Evolutionary conservation across 345 rosid genomes (phyloP).

Genomic region (Populus tremula): DNA sequence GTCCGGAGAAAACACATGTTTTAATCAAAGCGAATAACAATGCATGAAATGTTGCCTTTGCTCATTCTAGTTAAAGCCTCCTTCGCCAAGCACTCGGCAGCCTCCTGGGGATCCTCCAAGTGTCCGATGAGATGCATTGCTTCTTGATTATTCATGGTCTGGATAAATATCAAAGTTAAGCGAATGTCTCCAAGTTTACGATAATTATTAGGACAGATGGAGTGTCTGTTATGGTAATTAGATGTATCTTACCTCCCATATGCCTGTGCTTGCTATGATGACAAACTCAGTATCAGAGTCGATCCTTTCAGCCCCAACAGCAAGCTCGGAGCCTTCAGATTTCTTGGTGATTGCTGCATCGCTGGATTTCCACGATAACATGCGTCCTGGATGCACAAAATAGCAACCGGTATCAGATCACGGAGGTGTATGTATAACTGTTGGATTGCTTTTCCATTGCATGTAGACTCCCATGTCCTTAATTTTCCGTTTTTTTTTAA

Average conservation of each 20-base stretch:
- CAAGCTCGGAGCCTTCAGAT: conserved; percentile 31
- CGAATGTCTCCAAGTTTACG: not conserved
- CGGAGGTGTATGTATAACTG: not conserved
- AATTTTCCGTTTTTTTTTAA: too few relatives aligned
- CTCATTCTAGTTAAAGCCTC: conserved; percentile 61
- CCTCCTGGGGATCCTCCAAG: conserved; percentile 61
- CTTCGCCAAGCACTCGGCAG: conserved; percentile 62
- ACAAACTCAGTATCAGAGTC: conserved; percentile 56
- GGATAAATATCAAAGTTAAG: not conserved
- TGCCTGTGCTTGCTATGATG: conserved; percentile 64
- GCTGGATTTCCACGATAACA: conserved; percentile 36
- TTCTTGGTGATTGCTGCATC: conserved; percentile 24
- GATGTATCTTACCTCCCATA: conserved; percentile 58
- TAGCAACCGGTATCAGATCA: conserved; percentile 1
- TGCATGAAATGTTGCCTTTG: conserved; percentile 57
- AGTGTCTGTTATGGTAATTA: not conserved
- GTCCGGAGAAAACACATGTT: not conserved
- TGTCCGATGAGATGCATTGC: conserved; percentile 61
- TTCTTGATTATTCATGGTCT: conserved; percentile 81
- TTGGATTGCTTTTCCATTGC: not conserved
- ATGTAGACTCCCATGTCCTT: not conserved
- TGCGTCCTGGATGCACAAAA: conserved; percentile 13
- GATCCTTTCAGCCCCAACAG: conserved; percentile 39
- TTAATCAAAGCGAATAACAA: conserved; percentile 55
- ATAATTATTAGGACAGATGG: not conserved